phyloP scores from a whole-genome alignment of 306 rosid species.

The Pyrus pyrifolia region DNA sequence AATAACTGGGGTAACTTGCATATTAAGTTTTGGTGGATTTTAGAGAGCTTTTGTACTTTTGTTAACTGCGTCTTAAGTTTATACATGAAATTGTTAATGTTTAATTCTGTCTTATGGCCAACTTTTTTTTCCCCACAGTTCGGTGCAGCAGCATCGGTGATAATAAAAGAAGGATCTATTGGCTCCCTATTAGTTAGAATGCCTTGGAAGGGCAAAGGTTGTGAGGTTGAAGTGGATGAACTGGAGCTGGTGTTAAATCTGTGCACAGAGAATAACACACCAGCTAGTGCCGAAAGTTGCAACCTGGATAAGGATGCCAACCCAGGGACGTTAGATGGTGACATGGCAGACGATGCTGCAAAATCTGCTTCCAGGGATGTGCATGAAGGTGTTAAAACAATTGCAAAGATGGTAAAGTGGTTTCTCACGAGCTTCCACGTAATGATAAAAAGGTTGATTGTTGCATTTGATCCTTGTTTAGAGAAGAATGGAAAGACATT shows the following conservation, averaged over 20 bases:
- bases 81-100: not conserved
- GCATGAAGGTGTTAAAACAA: slow-evolving; percentile 90
- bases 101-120: slow-evolving; percentile 11
- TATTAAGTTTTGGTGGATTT: not conserved
- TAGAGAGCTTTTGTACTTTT: not conserved
- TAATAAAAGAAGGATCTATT: slow-evolving; percentile 84
- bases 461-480: slow-evolving; percentile 72
- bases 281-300: slow-evolving; percentile 37
- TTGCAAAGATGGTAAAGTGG: slow-evolving; percentile 83
- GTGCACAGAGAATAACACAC: slow-evolving; percentile 16
- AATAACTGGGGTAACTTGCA: not conserved
- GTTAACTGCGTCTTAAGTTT: not conserved
- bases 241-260: slow-evolving; percentile 85
- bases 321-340: slow-evolving; percentile 32
- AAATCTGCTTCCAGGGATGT: slow-evolving; percentile 60
- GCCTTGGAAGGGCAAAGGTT: slow-evolving; percentile 90
- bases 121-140: slow-evolving; percentile 21
- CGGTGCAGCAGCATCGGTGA: slow-evolving; percentile 42
- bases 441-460: slow-evolving; percentile 49
- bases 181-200: slow-evolving; percentile 62
- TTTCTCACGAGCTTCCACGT: slow-evolving; percentile 83
- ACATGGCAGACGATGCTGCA: slow-evolving; percentile 26
- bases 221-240: slow-evolving; percentile 77
- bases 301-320: slow-evolving; percentile 23
- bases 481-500: slow-evolving; percentile 30